Evolutionary conservation across 305 asterid genomes (phyloP).

Genomic region (Solanum chacoense): DNA sequence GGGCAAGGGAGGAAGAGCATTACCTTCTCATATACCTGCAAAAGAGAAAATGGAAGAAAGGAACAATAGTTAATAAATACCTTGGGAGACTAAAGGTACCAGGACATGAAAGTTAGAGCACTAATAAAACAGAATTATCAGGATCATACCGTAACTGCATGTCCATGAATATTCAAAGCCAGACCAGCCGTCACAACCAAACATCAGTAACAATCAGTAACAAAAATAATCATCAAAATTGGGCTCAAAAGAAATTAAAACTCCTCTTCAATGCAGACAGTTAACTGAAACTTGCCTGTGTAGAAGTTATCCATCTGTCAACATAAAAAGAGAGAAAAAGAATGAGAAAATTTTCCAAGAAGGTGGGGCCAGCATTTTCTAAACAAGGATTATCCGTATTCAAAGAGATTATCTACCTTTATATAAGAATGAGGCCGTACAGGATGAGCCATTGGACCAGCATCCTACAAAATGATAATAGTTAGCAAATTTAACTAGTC

Average conservation of each 20-base stretch:
- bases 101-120: neutral
- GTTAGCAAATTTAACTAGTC: neutral
- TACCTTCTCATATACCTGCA: constrained; percentile 71
- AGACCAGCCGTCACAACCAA: constrained; percentile 10
- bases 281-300: constrained; percentile 46
- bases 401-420: constrained; percentile 34
- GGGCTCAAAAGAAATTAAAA: neutral
- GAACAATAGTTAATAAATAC: constrained; percentile 11
- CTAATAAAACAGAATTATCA: neutral
- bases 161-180: constrained; percentile 19
- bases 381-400: neutral
- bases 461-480: constrained; percentile 41
- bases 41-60: constrained; percentile 6
- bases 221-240: neutral
- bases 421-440: constrained; percentile 78
- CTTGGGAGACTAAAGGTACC: neutral
- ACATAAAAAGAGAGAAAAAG: constrained; percentile 6
- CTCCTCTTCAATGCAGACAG: neutral
- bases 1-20: neutral
- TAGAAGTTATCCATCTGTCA: constrained; percentile 86
- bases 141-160: constrained; percentile 57
- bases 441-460: constrained; percentile 92
- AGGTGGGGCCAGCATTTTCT: neutral
- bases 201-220: constrained; percentile 6
- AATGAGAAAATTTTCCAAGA: constrained; percentile 1